phyloP scores from a whole-genome alignment of 495 filamentous ascomycete species.

The Aspergillus egyptiacus region DNA sequence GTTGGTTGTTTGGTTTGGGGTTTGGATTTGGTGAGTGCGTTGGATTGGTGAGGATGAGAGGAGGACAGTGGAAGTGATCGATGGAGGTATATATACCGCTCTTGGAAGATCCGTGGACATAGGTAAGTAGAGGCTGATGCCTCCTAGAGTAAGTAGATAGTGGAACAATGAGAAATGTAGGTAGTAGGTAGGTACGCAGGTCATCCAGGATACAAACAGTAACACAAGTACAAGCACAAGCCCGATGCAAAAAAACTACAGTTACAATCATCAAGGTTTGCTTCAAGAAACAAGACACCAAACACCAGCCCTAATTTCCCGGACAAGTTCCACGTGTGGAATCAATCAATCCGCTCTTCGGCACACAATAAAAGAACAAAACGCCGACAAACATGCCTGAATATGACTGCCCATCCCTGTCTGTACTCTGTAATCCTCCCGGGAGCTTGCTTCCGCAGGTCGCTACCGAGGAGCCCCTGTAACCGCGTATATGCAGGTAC shows the following conservation, averaged over 20 bases:
- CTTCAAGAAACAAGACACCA: not conserved
- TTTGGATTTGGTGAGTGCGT: not conserved
- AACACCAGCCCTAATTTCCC: constrained; percentile 9
- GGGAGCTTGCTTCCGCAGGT: too few species aligned
- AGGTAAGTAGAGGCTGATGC: too few species aligned
- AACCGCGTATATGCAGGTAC: too few species aligned
- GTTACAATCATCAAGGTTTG: too few species aligned
- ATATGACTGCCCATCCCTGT: not conserved
- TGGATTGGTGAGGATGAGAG: not conserved
- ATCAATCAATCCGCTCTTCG: constrained; percentile 11
- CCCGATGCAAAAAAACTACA: constrained; percentile 7
- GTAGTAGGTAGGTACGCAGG: too few species aligned
- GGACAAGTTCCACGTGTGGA: constrained; percentile 15
- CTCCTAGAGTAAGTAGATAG: too few species aligned
- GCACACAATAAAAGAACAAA: constrained; percentile 1
- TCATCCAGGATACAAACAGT: too few species aligned
- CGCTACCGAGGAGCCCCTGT: too few species aligned
- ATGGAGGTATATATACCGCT: not conserved
- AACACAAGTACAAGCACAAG: not conserved
- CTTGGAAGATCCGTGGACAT: too few species aligned
- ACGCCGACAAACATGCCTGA: constrained; percentile 15
- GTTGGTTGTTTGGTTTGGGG: not conserved
- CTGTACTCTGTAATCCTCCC: not conserved
- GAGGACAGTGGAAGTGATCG: not conserved
- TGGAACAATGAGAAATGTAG: too few species aligned